Evolutionary conservation across 495 filamentous ascomycete genomes (phyloP).

Genomic region (Lasiosphaeria ovina): DNA sequence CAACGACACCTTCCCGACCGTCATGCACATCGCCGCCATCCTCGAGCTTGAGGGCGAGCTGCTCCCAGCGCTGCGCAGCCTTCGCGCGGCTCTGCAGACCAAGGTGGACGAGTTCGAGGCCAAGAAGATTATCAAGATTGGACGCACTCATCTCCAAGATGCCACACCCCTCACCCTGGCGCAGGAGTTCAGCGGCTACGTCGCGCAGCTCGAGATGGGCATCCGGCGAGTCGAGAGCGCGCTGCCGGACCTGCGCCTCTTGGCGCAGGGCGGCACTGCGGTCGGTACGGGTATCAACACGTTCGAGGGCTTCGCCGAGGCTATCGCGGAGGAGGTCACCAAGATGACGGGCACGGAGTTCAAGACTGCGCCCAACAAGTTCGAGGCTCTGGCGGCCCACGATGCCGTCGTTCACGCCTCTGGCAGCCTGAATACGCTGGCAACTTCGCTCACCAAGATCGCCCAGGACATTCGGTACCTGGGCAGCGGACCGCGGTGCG

Average conservation of each 20-base stretch:
- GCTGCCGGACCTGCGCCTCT: conserved; percentile 77
- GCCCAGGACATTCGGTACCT: conserved; percentile 97
- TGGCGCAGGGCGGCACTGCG: conserved; percentile 95
- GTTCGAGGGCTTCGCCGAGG: conserved; percentile 92
- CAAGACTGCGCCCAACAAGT: conserved; percentile 97
- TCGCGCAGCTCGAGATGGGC: conserved; percentile 86
- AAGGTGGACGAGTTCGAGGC: conserved; percentile 88
- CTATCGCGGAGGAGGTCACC: conserved; percentile 81
- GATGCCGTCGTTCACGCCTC: conserved; percentile 93
- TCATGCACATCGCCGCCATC: conserved; percentile 98
- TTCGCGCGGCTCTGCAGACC: conserved; percentile 77
- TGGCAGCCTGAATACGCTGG: conserved; percentile 90
- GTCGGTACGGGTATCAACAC: conserved; percentile 98
- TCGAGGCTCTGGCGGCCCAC: conserved; percentile 96
- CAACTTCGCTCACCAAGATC: conserved; percentile 93
- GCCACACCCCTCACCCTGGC: conserved; percentile 94
- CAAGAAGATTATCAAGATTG: conserved; percentile 94
- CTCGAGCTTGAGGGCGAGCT: conserved; percentile 86
- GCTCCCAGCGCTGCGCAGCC: conserved; percentile 74
- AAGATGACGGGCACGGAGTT: conserved; percentile 92
- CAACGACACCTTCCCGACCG: conserved; percentile 98
- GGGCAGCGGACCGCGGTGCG: conserved; percentile 92
- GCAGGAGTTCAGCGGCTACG: conserved; percentile 98
- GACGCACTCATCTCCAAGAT: conserved; percentile 95
- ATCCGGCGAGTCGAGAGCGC: conserved; percentile 81